phyloP scores from a whole-genome alignment of 306 rosid genomes.

The Gynostemma pentaphyllum region DNA sequence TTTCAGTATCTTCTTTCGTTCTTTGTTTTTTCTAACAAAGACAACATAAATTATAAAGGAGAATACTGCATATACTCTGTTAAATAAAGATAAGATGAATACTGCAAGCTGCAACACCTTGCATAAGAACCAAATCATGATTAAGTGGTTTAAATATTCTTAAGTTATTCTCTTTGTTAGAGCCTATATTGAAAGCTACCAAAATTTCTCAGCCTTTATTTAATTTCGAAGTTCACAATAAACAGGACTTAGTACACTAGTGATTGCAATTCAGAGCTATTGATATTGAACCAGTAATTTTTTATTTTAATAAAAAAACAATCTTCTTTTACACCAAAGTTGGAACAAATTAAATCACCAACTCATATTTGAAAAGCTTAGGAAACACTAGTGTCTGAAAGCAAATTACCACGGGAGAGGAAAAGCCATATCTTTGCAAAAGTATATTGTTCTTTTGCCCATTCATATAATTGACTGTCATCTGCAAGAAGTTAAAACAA shows the following conservation, averaged over 20 bases:
- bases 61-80: neutral
- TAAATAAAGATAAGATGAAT: neutral
- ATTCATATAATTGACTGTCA: slow-evolving; percentile 73
- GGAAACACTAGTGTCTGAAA: neutral
- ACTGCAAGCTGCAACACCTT: neutral
- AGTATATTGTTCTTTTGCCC: slow-evolving; percentile 45
- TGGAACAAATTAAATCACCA: neutral
- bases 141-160: neutral
- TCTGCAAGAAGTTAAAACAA: slow-evolving; percentile 32
- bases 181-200: neutral
- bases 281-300: neutral
- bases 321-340: neutral
- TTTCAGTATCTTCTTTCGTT: too few species aligned
- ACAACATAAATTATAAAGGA: too few species aligned
- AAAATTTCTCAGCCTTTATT: neutral
- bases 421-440: slow-evolving; percentile 88
- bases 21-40: too few species aligned
- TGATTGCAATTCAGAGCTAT: neutral
- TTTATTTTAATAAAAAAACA: neutral
- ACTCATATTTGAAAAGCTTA: neutral
- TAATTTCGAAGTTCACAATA: neutral
- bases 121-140: neutral
- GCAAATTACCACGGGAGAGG: slow-evolving; percentile 9
- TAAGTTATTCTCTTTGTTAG: neutral
- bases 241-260: neutral